Evolutionary conservation across 805 yeast species (phyloP).

Genomic region (Hanseniaspora valbyensis): DNA sequence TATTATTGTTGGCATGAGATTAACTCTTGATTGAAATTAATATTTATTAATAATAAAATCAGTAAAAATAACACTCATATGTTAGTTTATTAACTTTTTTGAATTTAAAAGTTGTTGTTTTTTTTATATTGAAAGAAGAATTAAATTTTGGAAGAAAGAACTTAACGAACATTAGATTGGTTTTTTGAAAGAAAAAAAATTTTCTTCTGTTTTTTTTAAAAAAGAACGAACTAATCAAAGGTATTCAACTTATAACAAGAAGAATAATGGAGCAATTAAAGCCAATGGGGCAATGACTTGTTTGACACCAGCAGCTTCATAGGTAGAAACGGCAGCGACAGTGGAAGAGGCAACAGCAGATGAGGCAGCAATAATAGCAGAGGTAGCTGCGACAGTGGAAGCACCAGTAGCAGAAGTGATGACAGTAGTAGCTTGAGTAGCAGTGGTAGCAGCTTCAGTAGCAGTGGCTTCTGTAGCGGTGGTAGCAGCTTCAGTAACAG

Average conservation of each 20-base stretch:
- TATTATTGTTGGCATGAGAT: too few relatives aligned
- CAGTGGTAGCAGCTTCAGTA: background rate
- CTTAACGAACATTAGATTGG: background rate
- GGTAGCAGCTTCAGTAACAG: constrained; percentile 21
- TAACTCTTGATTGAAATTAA: too few relatives aligned
- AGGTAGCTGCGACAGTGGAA: background rate
- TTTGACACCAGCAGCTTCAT: constrained; percentile 3
- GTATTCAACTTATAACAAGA: background rate
- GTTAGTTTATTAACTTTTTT: background rate
- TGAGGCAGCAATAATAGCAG: background rate
- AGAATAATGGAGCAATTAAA: constrained; percentile 11
- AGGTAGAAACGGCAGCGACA: background rate
- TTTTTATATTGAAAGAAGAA: too few relatives aligned
- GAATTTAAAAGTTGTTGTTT: too few relatives aligned
- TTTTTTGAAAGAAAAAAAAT: too few relatives aligned
- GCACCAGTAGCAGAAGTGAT: background rate
- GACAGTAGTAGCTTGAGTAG: background rate
- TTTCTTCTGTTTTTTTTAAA: too few relatives aligned
- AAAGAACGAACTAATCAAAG: background rate
- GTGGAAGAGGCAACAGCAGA: background rate
- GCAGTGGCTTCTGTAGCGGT: background rate
- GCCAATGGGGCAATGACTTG: constrained; percentile 6
- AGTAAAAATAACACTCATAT: too few relatives aligned
- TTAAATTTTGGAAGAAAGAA: too few relatives aligned
- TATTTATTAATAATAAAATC: too few relatives aligned